Evolutionary conservation across 805 yeast genomes (phyloP).

Genomic region (Naumovozyma castellii): DNA sequence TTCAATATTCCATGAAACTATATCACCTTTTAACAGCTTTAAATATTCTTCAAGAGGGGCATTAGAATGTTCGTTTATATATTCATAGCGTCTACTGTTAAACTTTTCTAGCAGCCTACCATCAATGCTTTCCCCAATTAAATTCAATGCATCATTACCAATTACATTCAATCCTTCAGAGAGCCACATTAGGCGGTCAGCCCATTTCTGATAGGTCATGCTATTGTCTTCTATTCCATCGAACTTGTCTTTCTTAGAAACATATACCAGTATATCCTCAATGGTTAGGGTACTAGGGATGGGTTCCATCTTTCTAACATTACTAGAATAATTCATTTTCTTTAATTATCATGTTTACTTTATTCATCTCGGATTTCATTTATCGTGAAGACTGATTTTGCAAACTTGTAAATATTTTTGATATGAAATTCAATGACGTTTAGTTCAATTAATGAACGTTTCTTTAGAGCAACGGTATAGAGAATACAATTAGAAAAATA

Average conservation of each 20-base stretch:
- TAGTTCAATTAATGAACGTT: not conserved
- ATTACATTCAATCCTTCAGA: not conserved
- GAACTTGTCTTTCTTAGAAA: not conserved
- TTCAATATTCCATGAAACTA: not conserved
- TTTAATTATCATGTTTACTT: not conserved
- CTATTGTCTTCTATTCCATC: not conserved
- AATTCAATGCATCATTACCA: not conserved
- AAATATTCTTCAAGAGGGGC: not conserved
- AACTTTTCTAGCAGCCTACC: not conserved
- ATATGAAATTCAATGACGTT: not conserved
- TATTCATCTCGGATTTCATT: no score
- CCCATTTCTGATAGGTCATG: not conserved
- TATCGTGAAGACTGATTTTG: no score
- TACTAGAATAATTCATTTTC: no score
- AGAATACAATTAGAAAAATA: no score
- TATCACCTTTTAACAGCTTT: not conserved
- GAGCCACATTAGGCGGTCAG: not conserved
- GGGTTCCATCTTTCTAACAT: not conserved
- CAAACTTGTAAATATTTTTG: no score
- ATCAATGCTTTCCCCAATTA: not conserved
- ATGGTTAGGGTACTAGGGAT: not conserved
- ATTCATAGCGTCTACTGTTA: not conserved
- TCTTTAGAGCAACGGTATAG: no score
- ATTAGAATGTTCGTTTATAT: not conserved
- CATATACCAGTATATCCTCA: not conserved